Evolutionary conservation across 306 rosid genomes (phyloP), one percentile per base, ranked within the genome.

Genomic region (Fragaria iinumae): DNA sequence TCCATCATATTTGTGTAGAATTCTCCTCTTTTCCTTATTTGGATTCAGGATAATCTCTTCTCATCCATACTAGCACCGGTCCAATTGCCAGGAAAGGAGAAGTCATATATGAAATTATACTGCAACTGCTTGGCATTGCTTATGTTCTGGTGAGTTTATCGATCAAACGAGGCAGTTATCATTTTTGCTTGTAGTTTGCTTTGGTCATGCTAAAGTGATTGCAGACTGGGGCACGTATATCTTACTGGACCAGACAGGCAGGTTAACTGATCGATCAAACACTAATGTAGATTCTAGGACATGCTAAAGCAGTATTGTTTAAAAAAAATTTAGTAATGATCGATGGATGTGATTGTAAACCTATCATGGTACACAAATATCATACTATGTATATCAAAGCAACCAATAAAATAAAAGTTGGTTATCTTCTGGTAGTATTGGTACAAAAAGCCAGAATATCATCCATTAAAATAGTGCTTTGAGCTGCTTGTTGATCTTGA

Each of bases 381-480:
- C 45, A 18, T 2, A 36, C 48, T 63, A 14, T 36, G 43, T 38
- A 38, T 18, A 65, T 65, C 4, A 65, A 65, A 65, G 25, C 48
- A 65, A 9, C 12, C 70, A 65, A 65, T 65, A 36, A 65, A 65
- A 65, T 65, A 65, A 38, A 65, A 65, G 47, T 65, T 65, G 70
- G 70, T 65, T 65, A 65, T 34, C 6, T 36, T 65, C 70, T 65
- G 48, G 48, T 65, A 65, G 21, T 38, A 65, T 11, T 36, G 47
- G 43, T 65, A 65, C 25, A 38, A n/a, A 65, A 36, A 41, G 52
- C 72, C 29, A 41, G 25, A 67, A 57, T 57, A 39, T 73, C 41
- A 14, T 13, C 13, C 39, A 14, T 17, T 68, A 21, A 21, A 68
- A 4, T 25, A 43, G 50, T n/a, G 47, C 44, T 67, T 7, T 67